Percentiles rank a stretch among this genome's conserved stretches.
Conservation (phyloP, 23 red algal species). For the Porphyridium purpureum region DNA sequence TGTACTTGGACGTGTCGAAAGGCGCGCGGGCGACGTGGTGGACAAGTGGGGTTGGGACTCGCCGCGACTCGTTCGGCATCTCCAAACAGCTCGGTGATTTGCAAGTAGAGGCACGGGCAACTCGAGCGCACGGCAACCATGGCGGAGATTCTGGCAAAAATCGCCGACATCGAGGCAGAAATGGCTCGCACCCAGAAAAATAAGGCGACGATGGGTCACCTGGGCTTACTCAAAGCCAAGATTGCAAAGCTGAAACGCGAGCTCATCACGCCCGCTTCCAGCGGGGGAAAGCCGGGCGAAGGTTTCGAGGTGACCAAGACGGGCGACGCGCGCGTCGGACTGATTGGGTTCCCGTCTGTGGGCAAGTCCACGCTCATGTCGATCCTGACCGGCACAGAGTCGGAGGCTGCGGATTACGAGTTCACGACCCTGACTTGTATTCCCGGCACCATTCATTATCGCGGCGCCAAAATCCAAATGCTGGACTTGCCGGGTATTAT, state of each 20-base stretch:
- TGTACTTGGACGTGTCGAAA: no score
- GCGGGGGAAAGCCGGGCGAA: slow-evolving; percentile 40
- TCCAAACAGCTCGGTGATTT: no score
- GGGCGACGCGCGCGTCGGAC: slow-evolving; percentile 84
- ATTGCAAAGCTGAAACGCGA: slow-evolving; percentile 90
- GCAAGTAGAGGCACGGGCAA: no score
- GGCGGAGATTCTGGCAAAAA: no score
- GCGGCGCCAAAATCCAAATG: slow-evolving; percentile 85
- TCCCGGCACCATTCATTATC: slow-evolving; percentile 71
- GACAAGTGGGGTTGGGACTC: no score
- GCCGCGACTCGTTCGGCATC: no score
- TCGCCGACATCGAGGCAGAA: slow-evolving; percentile 91
- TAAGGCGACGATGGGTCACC: slow-evolving; percentile 84
- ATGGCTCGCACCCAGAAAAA: slow-evolving; percentile 95
- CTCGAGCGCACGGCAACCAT: no score
- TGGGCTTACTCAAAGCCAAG: slow-evolving; percentile 83
- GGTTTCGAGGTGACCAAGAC: slow-evolving; percentile 96
- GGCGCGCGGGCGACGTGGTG: no score
- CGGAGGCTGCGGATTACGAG: slow-evolving; percentile 77
- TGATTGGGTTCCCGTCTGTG: slow-evolving; percentile 89
- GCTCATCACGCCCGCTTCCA: slow-evolving; percentile 50
- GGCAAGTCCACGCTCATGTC: slow-evolving; percentile 90
- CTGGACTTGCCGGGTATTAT: slow-evolving; percentile 97
- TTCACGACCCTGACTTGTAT: slow-evolving; percentile 97
- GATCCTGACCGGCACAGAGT: slow-evolving; percentile 46